Percentiles rank a stretch among this genome's conserved stretches.
Evolutionary conservation across 768 basidiomycete species (phyloP).

Genomic region (Astraeus odoratus): DNA sequence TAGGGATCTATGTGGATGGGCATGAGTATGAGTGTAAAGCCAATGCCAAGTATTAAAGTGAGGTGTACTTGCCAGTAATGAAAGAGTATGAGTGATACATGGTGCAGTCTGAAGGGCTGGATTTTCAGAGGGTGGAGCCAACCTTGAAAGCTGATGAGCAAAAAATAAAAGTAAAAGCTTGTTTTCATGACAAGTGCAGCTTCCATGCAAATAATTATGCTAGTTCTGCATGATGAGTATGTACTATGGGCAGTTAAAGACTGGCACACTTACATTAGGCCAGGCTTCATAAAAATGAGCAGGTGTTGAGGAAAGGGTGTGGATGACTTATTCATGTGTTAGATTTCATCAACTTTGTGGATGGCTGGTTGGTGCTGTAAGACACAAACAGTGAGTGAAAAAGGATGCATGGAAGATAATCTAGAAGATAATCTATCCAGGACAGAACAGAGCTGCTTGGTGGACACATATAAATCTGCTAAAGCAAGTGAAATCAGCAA

Average conservation of each 20-base stretch:
- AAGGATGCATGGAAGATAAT: constrained; percentile 17
- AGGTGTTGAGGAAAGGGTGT: constrained; percentile 19
- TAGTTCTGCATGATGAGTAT: background rate
- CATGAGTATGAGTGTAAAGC: background rate
- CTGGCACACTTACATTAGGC: too few species aligned
- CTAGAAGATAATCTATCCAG: constrained; percentile 16
- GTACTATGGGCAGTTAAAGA: too few species aligned
- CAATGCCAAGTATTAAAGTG: background rate
- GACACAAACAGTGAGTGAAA: background rate
- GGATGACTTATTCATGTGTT: constrained; percentile 32
- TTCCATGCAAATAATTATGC: background rate
- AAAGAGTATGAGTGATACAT: background rate
- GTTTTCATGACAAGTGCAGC: background rate
- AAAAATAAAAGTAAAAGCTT: background rate
- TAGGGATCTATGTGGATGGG: background rate
- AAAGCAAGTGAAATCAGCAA: constrained; percentile 4
- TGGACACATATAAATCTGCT: constrained; percentile 4
- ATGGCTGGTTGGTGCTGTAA: constrained; percentile 22
- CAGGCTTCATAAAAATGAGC: constrained; percentile 2
- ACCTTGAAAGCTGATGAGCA: background rate
- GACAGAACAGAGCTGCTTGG: constrained; percentile 8
- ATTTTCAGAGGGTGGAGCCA: background rate
- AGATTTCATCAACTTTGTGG: constrained; percentile 31
- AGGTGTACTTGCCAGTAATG: background rate
- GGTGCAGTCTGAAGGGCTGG: background rate